These are phyloP conservation scores for Erodium moschatum DNA, from an alignment of 441 rosid species.

Conservation along the genomic window DNA sequence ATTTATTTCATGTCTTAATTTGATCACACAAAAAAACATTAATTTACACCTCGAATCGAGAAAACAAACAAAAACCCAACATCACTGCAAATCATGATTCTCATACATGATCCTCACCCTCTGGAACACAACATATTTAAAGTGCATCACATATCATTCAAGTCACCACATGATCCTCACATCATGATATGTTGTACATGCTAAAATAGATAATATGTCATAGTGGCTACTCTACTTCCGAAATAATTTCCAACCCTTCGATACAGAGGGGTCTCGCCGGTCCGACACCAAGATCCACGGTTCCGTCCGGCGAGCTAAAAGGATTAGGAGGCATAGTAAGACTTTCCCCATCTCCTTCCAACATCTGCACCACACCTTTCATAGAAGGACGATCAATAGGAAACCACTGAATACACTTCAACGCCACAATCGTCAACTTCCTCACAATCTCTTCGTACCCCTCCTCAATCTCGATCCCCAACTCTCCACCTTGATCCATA, in stretches of 20 bases:
- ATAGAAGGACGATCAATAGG: not conserved
- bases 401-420: not conserved
- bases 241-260: not conserved
- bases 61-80: too few species aligned
- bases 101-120: too few species aligned
- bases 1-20: too few species aligned
- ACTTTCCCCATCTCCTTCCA: not conserved
- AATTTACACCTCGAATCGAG: too few species aligned
- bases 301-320: not conserved
- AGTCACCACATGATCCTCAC: too few species aligned
- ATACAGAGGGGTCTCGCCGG: not conserved
- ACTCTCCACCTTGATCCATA: constrained; percentile 10
- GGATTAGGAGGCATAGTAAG: not conserved
- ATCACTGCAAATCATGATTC: too few species aligned
- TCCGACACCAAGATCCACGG: too few species aligned
- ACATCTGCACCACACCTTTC: not conserved
- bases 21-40: too few species aligned
- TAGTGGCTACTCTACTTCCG: not conserved
- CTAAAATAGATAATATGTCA: too few species aligned
- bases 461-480: not conserved
- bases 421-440: not conserved
- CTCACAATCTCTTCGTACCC: not conserved
- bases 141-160: too few species aligned
- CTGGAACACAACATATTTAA: too few species aligned
- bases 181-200: too few species aligned